phyloP scores from a whole-genome alignment of 352 stramenopile genomes.

The Pythium phragmiticola region DNA sequence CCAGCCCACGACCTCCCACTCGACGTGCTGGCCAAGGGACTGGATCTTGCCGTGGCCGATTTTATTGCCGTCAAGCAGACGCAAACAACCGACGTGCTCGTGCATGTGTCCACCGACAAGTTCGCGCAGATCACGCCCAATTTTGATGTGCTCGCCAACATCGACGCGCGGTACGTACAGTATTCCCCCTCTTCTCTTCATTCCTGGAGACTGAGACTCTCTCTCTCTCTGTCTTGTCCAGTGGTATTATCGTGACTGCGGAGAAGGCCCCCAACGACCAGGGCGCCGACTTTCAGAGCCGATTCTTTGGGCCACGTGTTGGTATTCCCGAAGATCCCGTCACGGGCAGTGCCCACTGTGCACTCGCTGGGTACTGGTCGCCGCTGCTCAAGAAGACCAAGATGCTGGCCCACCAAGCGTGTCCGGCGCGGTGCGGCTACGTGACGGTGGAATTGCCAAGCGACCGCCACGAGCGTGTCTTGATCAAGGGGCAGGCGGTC shows the following conservation, averaged over 20 bases:
- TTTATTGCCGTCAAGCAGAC: conserved; percentile 26
- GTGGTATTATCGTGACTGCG: conserved; percentile 36
- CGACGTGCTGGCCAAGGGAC: conserved; percentile 22
- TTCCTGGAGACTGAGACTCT: neutral
- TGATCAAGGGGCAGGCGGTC: conserved; percentile 44
- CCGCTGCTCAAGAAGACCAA: conserved; percentile 37
- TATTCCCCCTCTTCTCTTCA: neutral
- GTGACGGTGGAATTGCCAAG: conserved; percentile 38
- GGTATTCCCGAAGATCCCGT: conserved; percentile 93
- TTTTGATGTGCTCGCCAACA: conserved; percentile 26
- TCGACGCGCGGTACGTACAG: conserved; percentile 27
- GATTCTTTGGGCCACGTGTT: conserved; percentile 89
- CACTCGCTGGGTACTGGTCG: conserved; percentile 85
- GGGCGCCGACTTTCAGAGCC: conserved; percentile 51
- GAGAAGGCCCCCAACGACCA: conserved; percentile 20
- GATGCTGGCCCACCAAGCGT: conserved; percentile 46
- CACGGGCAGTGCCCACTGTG: conserved; percentile 91
- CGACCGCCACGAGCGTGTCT: conserved; percentile 32
- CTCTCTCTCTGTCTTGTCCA: conserved; percentile 19
- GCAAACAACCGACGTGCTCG: conserved; percentile 24
- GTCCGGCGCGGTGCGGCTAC: conserved; percentile 38
- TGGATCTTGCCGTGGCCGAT: conserved; percentile 18
- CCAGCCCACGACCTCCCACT: conserved; percentile 4
- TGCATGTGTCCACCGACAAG: conserved; percentile 26
- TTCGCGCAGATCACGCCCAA: conserved; percentile 28